phyloP scores from a whole-genome alignment of 192 early-diverging fungal species.

The Backusella sp. region DNA sequence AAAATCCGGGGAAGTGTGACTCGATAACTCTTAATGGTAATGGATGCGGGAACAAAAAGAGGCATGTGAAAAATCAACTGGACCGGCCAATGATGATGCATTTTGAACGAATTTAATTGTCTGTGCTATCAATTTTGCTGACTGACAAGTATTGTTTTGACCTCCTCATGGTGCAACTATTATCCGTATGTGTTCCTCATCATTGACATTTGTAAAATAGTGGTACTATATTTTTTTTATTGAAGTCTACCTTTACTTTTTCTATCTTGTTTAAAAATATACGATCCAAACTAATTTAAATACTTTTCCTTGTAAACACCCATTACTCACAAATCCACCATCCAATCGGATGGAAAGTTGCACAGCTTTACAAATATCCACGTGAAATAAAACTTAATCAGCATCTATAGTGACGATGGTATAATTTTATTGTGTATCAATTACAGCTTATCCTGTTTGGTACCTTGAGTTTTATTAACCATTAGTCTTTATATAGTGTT shows the following conservation, averaged over 20 bases:
- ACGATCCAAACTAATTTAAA: neutral
- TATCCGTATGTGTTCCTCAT: neutral
- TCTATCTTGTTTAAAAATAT: neutral
- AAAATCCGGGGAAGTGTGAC: slow-evolving; percentile 14
- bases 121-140: slow-evolving; percentile 5
- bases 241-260: neutral
- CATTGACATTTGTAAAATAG: neutral
- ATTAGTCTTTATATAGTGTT: neutral
- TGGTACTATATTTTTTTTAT: neutral
- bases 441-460: neutral
- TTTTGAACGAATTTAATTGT: neutral
- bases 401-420: neutral
- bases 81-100: neutral
- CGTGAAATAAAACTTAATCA: neutral
- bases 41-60: neutral
- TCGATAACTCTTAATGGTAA: neutral
- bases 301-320: neutral
- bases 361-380: slow-evolving; percentile 6
- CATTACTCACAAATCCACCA: neutral
- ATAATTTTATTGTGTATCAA: neutral
- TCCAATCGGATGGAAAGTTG: neutral
- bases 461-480: neutral
- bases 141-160: neutral
- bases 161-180: neutral
- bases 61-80: slow-evolving; percentile 1